Evolutionary conservation across 2,329 filamentous ascomycete species (phyloP), one percentile per base, ranked within the genome.

Genomic region (Lecanosticta acicola): DNA sequence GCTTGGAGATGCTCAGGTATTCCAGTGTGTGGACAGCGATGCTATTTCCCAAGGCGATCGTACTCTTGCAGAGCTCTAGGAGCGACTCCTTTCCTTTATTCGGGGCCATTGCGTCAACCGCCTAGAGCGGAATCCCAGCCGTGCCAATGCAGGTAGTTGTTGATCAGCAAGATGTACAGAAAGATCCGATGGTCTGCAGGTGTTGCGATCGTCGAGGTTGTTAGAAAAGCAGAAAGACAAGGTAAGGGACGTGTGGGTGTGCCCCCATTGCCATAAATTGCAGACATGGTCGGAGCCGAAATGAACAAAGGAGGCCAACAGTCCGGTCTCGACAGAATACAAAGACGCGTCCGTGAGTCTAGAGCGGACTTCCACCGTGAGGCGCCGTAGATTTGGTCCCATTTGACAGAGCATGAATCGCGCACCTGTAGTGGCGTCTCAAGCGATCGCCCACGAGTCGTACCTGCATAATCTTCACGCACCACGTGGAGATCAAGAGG

Each of bases 11-110:
- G 44, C 75, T 77, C 17, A 83, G 70, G 51, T 81, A 83, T 61
- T 84, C 80, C 33, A 83, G 72, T 70, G 83, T 78, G 53, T 75
- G 78, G 38, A 83, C 76, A 0, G 81, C 78, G 54, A 85, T 82
- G 50, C 73, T 75, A 62, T 84, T 81, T 48, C 79, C 79, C 19
- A 80, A 71, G 40, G 73, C 66, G 2, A 80, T 83, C 4, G 79
- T 77, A 57, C 74, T 74, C 51, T 70, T 73, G 64, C 80, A 83
- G 35, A 81, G 68, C 48, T 75, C 73, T 9, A 76, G 59, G 17
- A 70, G 65, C 10, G 64, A 65, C 49, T 70, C 67, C 50, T 66
- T 68, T 14, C 43, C 45, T 44, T 58, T 57, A n/a, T 20, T 36
- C 5, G 51, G 50, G 16, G 55, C 53, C 57, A 59, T 58, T 29